phyloP scores from a whole-genome alignment of 768 basidiomycete species.

The Pleurotus tuoliensis region DNA sequence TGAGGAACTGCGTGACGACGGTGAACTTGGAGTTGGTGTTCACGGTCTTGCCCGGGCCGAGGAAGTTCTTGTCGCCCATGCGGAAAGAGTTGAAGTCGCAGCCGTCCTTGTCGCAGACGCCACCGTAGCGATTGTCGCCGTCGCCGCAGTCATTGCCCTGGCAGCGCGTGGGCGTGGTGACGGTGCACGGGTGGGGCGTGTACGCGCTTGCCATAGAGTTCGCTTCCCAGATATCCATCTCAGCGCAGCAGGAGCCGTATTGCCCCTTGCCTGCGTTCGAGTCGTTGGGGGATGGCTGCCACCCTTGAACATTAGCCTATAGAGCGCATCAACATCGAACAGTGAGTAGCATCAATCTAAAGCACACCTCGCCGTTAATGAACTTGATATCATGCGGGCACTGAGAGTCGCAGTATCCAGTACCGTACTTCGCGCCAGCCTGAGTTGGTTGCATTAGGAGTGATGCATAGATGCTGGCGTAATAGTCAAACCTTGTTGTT shows the following conservation, averaged over 20 bases:
- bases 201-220: conserved; percentile 31
- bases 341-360: background rate
- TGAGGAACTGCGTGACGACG: conserved; percentile 41
- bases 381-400: conserved; percentile 47
- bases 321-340: background rate
- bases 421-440: conserved; percentile 31
- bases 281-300: conserved; percentile 16
- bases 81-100: conserved; percentile 48
- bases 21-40: conserved; percentile 37
- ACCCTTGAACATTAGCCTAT: conserved; percentile 39
- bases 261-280: conserved; percentile 34
- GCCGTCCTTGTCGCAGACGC: conserved; percentile 39
- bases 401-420: conserved; percentile 25
- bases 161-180: conserved; percentile 31
- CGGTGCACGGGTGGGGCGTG: conserved; percentile 39
- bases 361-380: conserved; percentile 42
- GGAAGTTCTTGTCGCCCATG: conserved; percentile 37
- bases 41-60: conserved; percentile 33
- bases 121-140: conserved; percentile 23
- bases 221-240: conserved; percentile 41
- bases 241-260: conserved; percentile 34
- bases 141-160: conserved; percentile 26
- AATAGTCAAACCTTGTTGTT: conserved; percentile 29
- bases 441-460: conserved; percentile 11
- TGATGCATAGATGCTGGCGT: background rate